Evolutionary conservation across 768 basidiomycete genomes (phyloP).

Genomic region (Botryobasidium botryosum): DNA sequence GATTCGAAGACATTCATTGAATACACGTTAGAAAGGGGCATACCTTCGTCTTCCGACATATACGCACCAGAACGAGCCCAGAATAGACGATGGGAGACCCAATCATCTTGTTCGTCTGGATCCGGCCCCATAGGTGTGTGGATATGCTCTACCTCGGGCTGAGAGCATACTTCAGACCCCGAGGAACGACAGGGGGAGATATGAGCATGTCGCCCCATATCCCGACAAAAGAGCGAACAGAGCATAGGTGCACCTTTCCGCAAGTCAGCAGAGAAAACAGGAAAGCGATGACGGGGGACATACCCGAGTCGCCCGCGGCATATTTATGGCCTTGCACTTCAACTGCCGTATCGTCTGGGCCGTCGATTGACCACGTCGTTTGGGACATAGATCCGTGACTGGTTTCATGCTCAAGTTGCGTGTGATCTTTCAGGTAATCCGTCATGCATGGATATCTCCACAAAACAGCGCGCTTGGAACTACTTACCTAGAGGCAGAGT

Average conservation of each 20-base stretch:
- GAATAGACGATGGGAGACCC: not conserved
- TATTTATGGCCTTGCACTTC: conserved; percentile 4
- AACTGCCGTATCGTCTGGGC: not conserved
- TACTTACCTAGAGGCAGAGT: conserved; percentile 2
- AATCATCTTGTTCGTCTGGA: not conserved
- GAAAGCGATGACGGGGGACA: conserved; percentile 3
- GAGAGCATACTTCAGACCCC: not conserved
- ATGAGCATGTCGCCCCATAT: not conserved
- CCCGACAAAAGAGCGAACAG: not conserved
- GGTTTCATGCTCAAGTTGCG: conserved; percentile 4
- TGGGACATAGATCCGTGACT: conserved; percentile 7
- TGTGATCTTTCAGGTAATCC: not conserved
- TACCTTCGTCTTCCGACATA: too few species aligned
- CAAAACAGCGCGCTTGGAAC: not conserved
- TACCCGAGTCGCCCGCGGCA: conserved; percentile 1
- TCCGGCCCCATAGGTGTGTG: not conserved
- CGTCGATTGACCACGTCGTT: conserved; percentile 6
- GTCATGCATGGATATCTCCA: not conserved
- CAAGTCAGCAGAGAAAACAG: not conserved
- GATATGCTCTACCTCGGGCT: not conserved
- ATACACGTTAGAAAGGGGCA: not conserved
- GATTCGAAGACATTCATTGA: not conserved
- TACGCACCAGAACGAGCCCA: not conserved
- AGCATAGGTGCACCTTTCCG: not conserved
- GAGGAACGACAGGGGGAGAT: not conserved